Evolutionary conservation across 2,329 filamentous ascomycete species (phyloP).

Genomic region (Scytalidium sp.): DNA sequence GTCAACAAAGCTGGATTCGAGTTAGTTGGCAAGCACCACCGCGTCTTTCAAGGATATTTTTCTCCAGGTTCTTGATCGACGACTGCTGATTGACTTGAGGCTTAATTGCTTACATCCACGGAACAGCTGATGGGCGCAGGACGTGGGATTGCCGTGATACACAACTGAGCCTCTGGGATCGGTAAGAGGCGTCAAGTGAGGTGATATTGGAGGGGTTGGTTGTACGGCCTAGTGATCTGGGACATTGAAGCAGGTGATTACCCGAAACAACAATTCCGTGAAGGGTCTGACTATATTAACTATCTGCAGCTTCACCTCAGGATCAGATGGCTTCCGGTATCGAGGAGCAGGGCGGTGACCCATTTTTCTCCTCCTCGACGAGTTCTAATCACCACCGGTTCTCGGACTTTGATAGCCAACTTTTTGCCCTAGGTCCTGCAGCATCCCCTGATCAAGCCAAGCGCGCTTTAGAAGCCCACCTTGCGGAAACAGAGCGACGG

Average conservation of each 20-base stretch:
- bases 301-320: neutral
- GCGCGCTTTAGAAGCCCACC: conserved; percentile 83
- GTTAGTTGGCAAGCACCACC: neutral
- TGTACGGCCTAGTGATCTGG: neutral
- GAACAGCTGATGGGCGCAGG: neutral
- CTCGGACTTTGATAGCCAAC: conserved; percentile 76
- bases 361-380: conserved; percentile 53
- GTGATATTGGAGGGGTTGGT: conserved; percentile 6
- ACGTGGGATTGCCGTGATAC: neutral
- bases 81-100: neutral
- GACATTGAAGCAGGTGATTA: neutral
- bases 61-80: neutral
- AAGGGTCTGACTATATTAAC: neutral
- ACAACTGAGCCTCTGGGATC: neutral
- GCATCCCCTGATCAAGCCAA: conserved; percentile 84
- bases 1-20: neutral
- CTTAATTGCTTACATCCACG: neutral
- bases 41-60: neutral
- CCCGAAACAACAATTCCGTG: neutral
- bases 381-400: conserved; percentile 71
- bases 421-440: conserved; percentile 72
- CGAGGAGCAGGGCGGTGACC: conserved; percentile 37
- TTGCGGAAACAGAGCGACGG: conserved; percentile 87
- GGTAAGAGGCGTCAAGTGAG: neutral
- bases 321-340: neutral